Conservation (phyloP, 2,329 filamentous ascomycete genomes). For the Microcyclospora tardicrescens region DNA sequence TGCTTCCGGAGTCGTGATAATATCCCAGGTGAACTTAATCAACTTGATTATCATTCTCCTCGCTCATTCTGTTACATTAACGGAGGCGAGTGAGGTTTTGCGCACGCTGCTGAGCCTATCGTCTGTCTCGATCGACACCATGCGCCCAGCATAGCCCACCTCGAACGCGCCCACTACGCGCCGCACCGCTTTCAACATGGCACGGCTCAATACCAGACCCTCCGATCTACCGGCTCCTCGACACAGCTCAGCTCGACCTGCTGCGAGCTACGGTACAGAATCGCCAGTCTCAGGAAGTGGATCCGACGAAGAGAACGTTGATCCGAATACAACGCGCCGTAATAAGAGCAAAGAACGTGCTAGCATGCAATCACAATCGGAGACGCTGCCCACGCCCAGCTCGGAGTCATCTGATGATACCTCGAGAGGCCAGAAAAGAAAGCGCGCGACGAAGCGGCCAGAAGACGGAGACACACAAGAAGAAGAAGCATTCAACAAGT, state of each 20-base stretch:
- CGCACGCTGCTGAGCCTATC: too few species aligned
- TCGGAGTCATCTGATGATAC: slow-evolving; percentile 17
- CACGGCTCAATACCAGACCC: slow-evolving; percentile 12
- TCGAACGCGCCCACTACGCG: background rate
- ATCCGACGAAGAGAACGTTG: slow-evolving; percentile 35
- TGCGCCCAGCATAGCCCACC: too few species aligned
- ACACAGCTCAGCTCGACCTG: slow-evolving; percentile 4
- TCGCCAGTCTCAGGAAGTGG: slow-evolving; percentile 8
- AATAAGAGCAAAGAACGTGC: slow-evolving; percentile 32
- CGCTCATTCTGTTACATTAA: too few species aligned
- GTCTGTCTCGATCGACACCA: slow-evolving; percentile 1
- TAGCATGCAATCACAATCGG: slow-evolving; percentile 13
- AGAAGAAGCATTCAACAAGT: slow-evolving; percentile 25
- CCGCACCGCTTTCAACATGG: slow-evolving; percentile 10
- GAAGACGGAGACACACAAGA: background rate
- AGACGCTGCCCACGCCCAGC: slow-evolving; percentile 26
- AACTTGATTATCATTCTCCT: too few species aligned
- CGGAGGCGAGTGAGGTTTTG: too few species aligned
- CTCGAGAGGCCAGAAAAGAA: slow-evolving; percentile 15
- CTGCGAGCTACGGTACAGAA: too few species aligned
- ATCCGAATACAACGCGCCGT: slow-evolving; percentile 14
- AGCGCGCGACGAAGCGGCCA: slow-evolving; percentile 6
- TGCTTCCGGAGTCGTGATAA: too few species aligned
- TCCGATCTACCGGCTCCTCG: slow-evolving; percentile 8
- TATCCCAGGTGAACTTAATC: too few species aligned